Base-by-base conservation (phyloP, 208 protist species). In the Hexamita inflata region DNA sequence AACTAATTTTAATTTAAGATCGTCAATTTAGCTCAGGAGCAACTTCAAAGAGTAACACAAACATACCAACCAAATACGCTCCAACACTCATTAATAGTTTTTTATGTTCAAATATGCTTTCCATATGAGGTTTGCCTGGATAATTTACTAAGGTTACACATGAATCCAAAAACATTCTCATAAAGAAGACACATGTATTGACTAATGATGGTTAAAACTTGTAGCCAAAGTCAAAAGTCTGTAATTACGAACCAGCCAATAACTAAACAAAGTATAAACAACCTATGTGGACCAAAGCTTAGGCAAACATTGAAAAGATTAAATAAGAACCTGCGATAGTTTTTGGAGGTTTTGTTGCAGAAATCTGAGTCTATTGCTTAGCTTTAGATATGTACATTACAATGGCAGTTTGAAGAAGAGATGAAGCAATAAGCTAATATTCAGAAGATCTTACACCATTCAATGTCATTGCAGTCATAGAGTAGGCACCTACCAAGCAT, bases 401-500 rank as follows among this genome's bases (percentile, higher is more conserved):
- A 70, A 70, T 45, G 42, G 26, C 15, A 2, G 42, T 40, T n/a
- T 13, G 35, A 42, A 38, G 28, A 7, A 70, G 11, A n/a, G 26
- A n/a, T 42, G 30, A 42, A n/a, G 64, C 64, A 11, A 70, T 49
- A 15, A 70, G 35, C 64, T 70, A 38, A 29, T 4, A 2, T 19
- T 70, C 64, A 57, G 64, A 70, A 19, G 7, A 70, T 38, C 64
- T 35, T 45, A 70, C 64, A n/a, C 64, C 64, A 45, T 13, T 19
- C 2, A 70, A 34, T 70, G 64, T 70, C 32, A 70, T 30, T 15
- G 38, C 64, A 57, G 64, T 42, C 64, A 70, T 70, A n/a, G 64
- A 70, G 42, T 70, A 49, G n/a, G 64, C 64, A 9, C 64, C 64
- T 15, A 70, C 35, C 11, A 70, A 42, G 35, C 64, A 70, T 38